Conservation (phyloP, 1,284 basidiomycete species). For the Somion occarium region DNA sequence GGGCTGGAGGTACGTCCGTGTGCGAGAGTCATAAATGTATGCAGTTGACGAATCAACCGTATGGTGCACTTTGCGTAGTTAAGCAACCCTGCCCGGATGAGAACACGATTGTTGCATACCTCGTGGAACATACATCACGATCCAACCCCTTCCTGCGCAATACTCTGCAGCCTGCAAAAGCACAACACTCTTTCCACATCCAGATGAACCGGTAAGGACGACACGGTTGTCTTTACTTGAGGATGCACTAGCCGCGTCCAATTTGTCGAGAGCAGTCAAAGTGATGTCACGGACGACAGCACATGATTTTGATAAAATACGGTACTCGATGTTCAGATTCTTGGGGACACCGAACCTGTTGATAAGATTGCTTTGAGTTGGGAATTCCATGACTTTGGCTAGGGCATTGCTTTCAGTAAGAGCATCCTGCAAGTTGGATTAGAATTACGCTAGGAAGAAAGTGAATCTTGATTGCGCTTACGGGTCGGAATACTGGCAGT, state of each 20-base stretch:
- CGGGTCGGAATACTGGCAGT: slow-evolving; percentile 37
- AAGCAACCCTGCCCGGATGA: too few species aligned
- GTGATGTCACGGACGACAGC: slow-evolving; percentile 67
- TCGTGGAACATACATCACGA: slow-evolving; percentile 87
- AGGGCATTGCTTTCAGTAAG: slow-evolving; percentile 30
- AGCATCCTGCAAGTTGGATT: slow-evolving; percentile 26
- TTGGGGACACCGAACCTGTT: slow-evolving; percentile 63
- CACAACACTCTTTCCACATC: slow-evolving; percentile 82
- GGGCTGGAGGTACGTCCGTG: slow-evolving; percentile 80
- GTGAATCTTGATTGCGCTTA: slow-evolving; percentile 20
- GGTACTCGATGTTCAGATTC: slow-evolving; percentile 65
- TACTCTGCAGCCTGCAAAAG: slow-evolving; percentile 81
- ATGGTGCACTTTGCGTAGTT: slow-evolving; percentile 44
- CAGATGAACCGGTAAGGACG: slow-evolving; percentile 69
- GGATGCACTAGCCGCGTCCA: slow-evolving; percentile 41
- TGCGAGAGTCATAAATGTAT: slow-evolving; percentile 72
- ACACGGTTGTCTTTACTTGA: slow-evolving; percentile 45
- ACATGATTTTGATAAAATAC: slow-evolving; percentile 57
- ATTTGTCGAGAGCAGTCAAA: slow-evolving; percentile 40
- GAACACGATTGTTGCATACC: too few species aligned
- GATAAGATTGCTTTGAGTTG: slow-evolving; percentile 40
- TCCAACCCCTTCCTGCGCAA: slow-evolving; percentile 67
- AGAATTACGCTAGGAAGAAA: neutral
- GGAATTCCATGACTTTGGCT: slow-evolving; percentile 40
- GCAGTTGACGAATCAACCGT: slow-evolving; percentile 78